phyloP scores from a whole-genome alignment of 2,329 filamentous ascomycete species.

The Penicillium psychrosexuale region DNA sequence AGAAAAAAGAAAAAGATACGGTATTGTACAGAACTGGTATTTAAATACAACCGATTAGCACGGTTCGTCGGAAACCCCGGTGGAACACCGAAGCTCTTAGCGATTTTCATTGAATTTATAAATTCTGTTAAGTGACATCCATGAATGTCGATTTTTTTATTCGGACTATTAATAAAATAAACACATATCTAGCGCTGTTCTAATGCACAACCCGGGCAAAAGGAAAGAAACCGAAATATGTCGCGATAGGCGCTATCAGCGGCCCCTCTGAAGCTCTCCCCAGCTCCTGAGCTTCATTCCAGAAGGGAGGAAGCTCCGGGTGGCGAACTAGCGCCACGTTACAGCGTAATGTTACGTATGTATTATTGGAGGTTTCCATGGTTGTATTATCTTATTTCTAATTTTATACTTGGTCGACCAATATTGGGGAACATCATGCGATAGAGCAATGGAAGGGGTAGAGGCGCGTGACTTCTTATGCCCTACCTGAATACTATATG shows the following conservation, averaged over 20 bases:
- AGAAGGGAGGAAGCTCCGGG: conserved; percentile 27
- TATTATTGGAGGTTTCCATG: background rate
- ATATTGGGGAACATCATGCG: too few species aligned
- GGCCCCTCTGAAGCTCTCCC: conserved; percentile 29
- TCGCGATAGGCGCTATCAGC: conserved; percentile 27
- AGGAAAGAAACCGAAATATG: background rate
- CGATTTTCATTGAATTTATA: background rate
- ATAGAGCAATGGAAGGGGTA: too few species aligned
- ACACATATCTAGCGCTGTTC: background rate
- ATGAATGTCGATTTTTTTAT: background rate
- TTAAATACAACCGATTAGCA: conserved; percentile 6
- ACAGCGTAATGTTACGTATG: conserved; percentile 3
- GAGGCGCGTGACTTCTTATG: background rate
- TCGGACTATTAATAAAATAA: background rate
- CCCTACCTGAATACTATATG: background rate
- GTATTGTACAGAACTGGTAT: background rate
- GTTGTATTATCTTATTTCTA: background rate
- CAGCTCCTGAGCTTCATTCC: conserved; percentile 19
- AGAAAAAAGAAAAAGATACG: background rate
- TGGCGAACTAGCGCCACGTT: conserved; percentile 23
- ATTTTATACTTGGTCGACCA: background rate
- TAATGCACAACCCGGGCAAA: background rate
- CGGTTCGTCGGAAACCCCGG: conserved; percentile 19
- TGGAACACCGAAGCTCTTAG: conserved; percentile 14
- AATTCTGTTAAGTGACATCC: background rate